Evolutionary conservation across 108 stramenopile species (phyloP), one percentile per base, ranked within the genome.

Genomic region (Cylindrotheca fusiformis): DNA sequence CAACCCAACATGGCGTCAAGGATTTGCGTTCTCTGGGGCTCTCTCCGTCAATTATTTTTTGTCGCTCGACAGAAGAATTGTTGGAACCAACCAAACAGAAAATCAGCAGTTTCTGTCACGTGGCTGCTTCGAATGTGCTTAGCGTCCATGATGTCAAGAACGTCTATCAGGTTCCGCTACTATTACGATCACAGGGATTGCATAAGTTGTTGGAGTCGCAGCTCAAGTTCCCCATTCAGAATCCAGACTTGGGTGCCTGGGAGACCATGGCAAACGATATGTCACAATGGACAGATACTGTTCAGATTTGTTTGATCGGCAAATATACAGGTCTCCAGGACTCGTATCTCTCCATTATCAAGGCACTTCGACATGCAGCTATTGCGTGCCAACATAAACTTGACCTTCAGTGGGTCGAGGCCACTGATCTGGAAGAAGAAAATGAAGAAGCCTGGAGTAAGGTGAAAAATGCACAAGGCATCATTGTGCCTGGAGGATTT

Each of bases 1-100:
- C 99, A 18, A 99, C 99, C 21, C 99, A 99, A 67, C 95, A 98
- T 78, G 96, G 96, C 6, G 97, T 99, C 55, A 85, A 94, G 50
- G 97, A 99, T 80, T 84, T 99, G 65, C 65, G 96, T 25, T 79
- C 79, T 28, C 69, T 99, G 50, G 99, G 99, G 51, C 68, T 99
- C 29, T 78, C 84, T 59, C 97, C 99, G 25, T 78, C 87, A 32
- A 82, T 98, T 26, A 96, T 99, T 48, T 95, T 98, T 67, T 99
- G 99, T 84, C 84, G 97, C 2, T 93, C 86, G 36, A 81, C 68
- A 36, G 65, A 89, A 77, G 79, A 79, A 17, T 73, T 96, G 71
- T 78, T 89, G 75, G 76, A 80, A 32, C 60, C 86, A n/a, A 95
- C 96, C 25, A 79, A 87, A 32, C 51, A 75, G 28, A 99, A 99